Base-by-base conservation (phyloP, 2,329 filamentous ascomycete species). In the Sclerotinia minor region DNA sequence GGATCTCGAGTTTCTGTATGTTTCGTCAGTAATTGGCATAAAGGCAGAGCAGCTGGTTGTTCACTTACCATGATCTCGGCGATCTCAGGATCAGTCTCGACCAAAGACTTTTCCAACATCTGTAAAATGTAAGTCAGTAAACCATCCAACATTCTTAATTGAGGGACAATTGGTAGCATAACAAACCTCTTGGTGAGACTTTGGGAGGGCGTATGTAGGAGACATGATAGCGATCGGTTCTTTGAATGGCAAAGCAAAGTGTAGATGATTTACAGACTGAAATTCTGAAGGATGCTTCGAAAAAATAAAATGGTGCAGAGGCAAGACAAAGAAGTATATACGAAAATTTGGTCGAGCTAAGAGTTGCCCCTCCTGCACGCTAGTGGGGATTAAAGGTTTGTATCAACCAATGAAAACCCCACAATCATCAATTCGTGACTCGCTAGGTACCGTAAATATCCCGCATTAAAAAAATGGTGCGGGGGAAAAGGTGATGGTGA, bases 41-140 rank as follows among this genome's bases (percentile, higher is more conserved):
- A 38, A 21, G 45, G 24, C 45, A 52, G 32, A 9, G 29, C 29
- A 26, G 26, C 35, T n/a, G 54, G 21, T 38, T 38, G n/a, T 65
- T 68, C 57, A 80, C 87, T 73, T 85, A 96, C 92, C 94, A 99
- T 98, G 82, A 99, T 97, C 83, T 91, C 85, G 73, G 93, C 93
- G 77, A 99, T 92, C 86, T 98, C 94, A 68, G 92, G 90, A 81
- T 99, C 95, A 68, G 90, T 89, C 76, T 97, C 92, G 77, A 94
- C 83, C 76, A 99, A 88, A 80, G 92, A 91, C 85, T 92, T 95
- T 87, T 98, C 92, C 84, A 99, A 92, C 87, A 98, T 89, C 93
- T 97, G 76, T 75, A 72, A 63, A 44, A 49, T 6, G 21, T 55
- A 67, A 79, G 77, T 68, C 53, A 68, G 63, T 65, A 53, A 32